These are phyloP conservation scores for Rhizopogon rudus DNA, from an alignment of 768 basidiomycete species.

Conservation along the genomic window DNA sequence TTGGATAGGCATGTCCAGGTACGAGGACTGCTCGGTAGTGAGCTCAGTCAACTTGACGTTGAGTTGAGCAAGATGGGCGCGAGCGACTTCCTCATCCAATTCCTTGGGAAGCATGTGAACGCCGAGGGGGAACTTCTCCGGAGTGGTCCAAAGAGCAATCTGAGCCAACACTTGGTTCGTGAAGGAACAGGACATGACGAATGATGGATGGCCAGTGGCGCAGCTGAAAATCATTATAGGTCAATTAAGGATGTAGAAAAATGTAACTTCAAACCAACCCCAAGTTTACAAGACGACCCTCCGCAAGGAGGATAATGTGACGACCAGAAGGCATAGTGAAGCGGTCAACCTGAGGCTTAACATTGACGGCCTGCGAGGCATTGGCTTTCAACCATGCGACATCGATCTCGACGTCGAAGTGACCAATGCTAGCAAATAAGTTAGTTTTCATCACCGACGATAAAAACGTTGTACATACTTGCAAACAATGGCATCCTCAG, in stretches of 20 bases:
- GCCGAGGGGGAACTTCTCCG: conserved; percentile 89
- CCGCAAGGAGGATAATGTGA: conserved; percentile 95
- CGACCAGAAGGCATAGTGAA: conserved; percentile 90
- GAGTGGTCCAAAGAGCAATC: conserved; percentile 95
- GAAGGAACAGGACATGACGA: conserved; percentile 99
- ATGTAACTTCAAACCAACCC: conserved; percentile 47
- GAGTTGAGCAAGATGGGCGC: conserved; percentile 87
- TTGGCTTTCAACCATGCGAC: conserved; percentile 98
- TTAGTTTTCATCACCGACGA: conserved; percentile 8
- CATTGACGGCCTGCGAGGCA: conserved; percentile 75
- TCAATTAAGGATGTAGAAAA: not conserved
- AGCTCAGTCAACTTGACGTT: conserved; percentile 91
- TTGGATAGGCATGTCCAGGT: conserved; percentile 84
- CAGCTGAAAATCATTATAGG: conserved; percentile 44
- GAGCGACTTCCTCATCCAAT: conserved; percentile 98
- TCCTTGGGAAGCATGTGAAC: conserved; percentile 99
- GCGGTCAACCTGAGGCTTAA: conserved; percentile 99
- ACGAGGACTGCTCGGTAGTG: conserved; percentile 68
- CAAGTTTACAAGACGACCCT: conserved; percentile 98
- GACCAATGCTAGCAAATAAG: conserved; percentile 57
- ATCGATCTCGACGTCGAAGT: conserved; percentile 90
- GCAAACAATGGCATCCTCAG: conserved; percentile 97
- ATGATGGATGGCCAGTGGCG: conserved; percentile 97
- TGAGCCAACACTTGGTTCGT: conserved; percentile 97
- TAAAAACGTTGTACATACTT: conserved; percentile 57